Conservation (phyloP, 306 rosid genomes). For the Cucumis cinereus region DNA sequence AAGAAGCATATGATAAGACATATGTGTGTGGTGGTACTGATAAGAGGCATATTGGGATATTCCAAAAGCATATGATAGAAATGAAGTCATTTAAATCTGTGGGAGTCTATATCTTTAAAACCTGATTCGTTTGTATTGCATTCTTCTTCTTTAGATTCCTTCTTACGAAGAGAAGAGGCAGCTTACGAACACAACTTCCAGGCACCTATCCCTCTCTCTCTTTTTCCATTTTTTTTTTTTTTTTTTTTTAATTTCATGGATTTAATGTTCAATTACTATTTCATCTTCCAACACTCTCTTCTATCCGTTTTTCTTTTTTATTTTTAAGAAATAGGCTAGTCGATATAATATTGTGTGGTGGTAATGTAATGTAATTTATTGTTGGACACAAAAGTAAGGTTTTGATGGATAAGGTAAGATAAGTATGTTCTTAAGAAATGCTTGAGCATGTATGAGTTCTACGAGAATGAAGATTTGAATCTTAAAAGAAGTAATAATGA, state of each 20-base stretch:
- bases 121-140: too few relatives aligned
- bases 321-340: too few relatives aligned
- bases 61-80: constrained; percentile 20
- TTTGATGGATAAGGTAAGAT: neutral
- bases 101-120: neutral
- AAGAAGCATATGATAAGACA: neutral
- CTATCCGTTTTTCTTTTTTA: too few relatives aligned
- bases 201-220: neutral
- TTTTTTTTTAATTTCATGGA: neutral
- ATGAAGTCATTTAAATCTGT: neutral
- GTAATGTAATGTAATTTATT: too few relatives aligned
- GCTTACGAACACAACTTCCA: neutral
- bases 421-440: neutral
- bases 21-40: neutral
- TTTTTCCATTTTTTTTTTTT: neutral
- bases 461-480: neutral
- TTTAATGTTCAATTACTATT: too few relatives aligned
- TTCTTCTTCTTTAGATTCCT: neutral
- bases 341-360: too few relatives aligned
- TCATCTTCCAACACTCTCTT: too few relatives aligned
- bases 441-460: neutral
- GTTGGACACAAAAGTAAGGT: too few relatives aligned
- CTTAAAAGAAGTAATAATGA: too few relatives aligned
- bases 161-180: neutral
- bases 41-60: constrained; percentile 23